phyloP scores from a whole-genome alignment of 768 basidiomycete species.

The Lentinula detonsa region DNA sequence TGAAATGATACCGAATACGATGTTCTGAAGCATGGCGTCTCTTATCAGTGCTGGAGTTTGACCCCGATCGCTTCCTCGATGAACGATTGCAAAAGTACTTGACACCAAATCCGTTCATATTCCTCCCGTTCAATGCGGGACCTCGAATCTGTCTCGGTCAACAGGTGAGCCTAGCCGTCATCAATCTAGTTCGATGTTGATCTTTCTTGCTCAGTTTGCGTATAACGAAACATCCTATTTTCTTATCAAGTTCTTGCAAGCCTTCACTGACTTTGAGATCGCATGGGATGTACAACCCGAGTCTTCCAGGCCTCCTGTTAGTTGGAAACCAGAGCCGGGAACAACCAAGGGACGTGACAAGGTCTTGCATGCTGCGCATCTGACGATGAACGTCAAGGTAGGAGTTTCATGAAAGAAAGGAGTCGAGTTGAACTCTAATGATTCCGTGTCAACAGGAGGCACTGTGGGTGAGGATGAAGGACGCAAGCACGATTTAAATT shows the following conservation, averaged over 20 bases:
- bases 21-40: background rate
- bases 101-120: conserved; percentile 47
- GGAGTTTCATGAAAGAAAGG: conserved; percentile 9
- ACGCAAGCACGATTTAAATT: conserved; percentile 7
- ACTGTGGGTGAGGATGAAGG: conserved; percentile 29
- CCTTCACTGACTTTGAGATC: conserved; percentile 39
- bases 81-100: conserved; percentile 50
- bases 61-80: conserved; percentile 66
- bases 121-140: conserved; percentile 48
- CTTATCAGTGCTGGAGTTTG: conserved; percentile 45
- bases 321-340: conserved; percentile 33
- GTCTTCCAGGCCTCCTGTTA: conserved; percentile 33
- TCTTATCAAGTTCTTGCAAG: conserved; percentile 53
- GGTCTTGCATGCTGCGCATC: conserved; percentile 36
- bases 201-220: conserved; percentile 38
- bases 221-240: conserved; percentile 64
- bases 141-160: conserved; percentile 48
- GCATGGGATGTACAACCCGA: conserved; percentile 39
- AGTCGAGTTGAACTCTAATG: background rate
- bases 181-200: background rate
- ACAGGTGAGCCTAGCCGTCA: conserved; percentile 24
- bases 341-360: conserved; percentile 38
- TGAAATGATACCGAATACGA: background rate
- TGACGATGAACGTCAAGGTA: conserved; percentile 50
- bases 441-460: conserved; percentile 18